phyloP scores from a whole-genome alignment of 2,329 filamentous ascomycete genomes.

The Nigrospora sphaerica region DNA sequence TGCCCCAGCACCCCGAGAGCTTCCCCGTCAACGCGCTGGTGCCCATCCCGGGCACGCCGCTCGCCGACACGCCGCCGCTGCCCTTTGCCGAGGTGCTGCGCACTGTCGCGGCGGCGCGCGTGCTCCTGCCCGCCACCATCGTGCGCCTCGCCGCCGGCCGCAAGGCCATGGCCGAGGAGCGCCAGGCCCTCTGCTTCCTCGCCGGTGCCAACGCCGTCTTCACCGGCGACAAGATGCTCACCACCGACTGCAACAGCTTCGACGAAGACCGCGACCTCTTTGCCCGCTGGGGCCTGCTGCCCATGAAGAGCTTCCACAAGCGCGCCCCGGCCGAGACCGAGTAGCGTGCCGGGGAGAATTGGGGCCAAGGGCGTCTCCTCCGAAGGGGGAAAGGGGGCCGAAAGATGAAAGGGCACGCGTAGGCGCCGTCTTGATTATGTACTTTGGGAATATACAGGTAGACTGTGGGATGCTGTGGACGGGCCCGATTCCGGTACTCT shows the following conservation, averaged over 20 bases:
- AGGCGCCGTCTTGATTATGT: too few species aligned
- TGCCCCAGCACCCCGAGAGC: conserved; percentile 78
- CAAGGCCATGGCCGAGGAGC: conserved; percentile 78
- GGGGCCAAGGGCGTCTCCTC: too few species aligned
- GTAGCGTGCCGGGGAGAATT: too few species aligned
- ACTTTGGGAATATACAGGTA: too few species aligned
- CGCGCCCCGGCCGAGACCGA: too few species aligned
- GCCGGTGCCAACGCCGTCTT: conserved; percentile 92
- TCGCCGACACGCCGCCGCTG: conserved; percentile 67
- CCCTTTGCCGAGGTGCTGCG: conserved; percentile 73
- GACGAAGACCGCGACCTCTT: conserved; percentile 84
- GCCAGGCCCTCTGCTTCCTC: conserved; percentile 85
- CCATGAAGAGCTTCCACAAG: conserved; percentile 51
- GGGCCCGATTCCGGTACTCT: too few species aligned
- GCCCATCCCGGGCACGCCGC: conserved; percentile 81
- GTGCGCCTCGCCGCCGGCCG: conserved; percentile 81
- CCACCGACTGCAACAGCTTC: conserved; percentile 86
- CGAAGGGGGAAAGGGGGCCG: too few species aligned
- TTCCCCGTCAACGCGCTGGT: conserved; percentile 90
- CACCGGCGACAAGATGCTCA: conserved; percentile 93
- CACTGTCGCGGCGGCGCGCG: conserved; percentile 75
- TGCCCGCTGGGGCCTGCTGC: conserved; percentile 70
- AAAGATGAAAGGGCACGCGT: too few species aligned
- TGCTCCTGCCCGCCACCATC: conserved; percentile 79
- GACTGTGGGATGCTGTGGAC: too few species aligned